Conservation (phyloP, 768 basidiomycete genomes). For the Lanmaoa rubissima region DNA sequence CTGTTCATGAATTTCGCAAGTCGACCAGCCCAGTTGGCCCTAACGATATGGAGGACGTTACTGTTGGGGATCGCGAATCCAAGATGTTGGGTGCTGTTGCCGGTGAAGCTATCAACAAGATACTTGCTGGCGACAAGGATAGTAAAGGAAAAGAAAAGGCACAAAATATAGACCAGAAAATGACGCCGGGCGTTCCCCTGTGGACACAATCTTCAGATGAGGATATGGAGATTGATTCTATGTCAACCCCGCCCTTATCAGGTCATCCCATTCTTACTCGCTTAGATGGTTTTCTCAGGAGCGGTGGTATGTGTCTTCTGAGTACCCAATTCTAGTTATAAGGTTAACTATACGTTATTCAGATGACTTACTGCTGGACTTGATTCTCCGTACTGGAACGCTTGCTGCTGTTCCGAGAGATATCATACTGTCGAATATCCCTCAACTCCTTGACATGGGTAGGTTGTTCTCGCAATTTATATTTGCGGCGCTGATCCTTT, state of each 20-base stretch:
- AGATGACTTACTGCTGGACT: constrained; percentile 42
- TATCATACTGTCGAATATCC: constrained; percentile 31
- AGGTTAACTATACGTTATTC: not conserved
- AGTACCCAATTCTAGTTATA: not conserved
- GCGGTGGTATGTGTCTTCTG: constrained; percentile 34
- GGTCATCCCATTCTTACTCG: constrained; percentile 27
- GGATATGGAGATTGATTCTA: constrained; percentile 22
- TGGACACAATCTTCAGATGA: constrained; percentile 30
- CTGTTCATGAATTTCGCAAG: constrained; percentile 30
- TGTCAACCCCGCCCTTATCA: constrained; percentile 5
- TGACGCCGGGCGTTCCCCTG: constrained; percentile 26
- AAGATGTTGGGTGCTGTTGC: constrained; percentile 30
- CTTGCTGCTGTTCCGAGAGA: constrained; percentile 35
- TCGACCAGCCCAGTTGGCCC: constrained; percentile 15
- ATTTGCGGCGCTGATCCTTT: constrained; percentile 8
- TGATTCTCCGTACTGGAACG: constrained; percentile 43
- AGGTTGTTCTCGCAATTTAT: not conserved
- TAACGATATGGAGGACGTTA: constrained; percentile 29
- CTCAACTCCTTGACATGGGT: constrained; percentile 47
- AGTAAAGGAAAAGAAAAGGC: constrained; percentile 30
- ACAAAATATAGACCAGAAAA: constrained; percentile 20
- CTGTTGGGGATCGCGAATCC: constrained; percentile 36
- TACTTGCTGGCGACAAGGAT: constrained; percentile 42
- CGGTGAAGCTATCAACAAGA: constrained; percentile 43
- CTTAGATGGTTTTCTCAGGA: constrained; percentile 33